Evolutionary conservation across 2,329 filamentous ascomycete species (phyloP).

Genomic region (Blastomyces emzantsi): DNA sequence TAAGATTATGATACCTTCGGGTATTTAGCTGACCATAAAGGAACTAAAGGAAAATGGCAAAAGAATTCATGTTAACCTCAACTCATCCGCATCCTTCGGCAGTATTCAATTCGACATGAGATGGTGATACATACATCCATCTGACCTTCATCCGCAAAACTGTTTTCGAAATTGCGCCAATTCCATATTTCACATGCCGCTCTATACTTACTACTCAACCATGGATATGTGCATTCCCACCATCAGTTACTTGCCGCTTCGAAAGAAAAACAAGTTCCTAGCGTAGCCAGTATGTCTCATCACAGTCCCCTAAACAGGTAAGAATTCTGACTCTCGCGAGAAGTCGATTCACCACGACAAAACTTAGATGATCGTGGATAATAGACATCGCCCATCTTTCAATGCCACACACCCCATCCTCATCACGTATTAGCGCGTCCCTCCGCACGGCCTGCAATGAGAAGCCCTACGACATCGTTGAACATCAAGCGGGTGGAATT

Average conservation of each 20-base stretch:
- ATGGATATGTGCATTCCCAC: too few species aligned
- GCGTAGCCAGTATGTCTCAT: background rate
- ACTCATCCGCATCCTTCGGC: background rate
- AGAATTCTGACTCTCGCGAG: background rate
- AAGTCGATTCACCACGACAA: background rate
- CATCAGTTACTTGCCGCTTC: too few species aligned
- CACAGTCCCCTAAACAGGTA: background rate
- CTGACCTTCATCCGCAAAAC: too few species aligned
- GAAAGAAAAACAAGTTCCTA: too few species aligned
- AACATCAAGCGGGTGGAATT: background rate
- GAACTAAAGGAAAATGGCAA: background rate
- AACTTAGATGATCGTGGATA: background rate
- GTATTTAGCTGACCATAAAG: background rate
- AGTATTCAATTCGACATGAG: background rate
- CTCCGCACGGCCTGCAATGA: background rate
- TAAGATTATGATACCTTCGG: too few species aligned
- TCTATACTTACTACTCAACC: too few species aligned
- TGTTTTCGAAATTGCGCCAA: too few species aligned
- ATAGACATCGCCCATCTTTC: background rate
- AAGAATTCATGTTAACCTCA: background rate
- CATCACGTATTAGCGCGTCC: background rate
- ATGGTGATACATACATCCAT: too few species aligned
- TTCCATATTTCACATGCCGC: too few species aligned
- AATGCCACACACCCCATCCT: background rate
- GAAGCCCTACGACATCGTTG: background rate